Percentiles rank a stretch among this genome's conserved stretches.
These are phyloP conservation scores for Phlyctochytrium bullatum DNA, from an alignment of 192 early-diverging fungal species.

Conservation along the genomic window DNA sequence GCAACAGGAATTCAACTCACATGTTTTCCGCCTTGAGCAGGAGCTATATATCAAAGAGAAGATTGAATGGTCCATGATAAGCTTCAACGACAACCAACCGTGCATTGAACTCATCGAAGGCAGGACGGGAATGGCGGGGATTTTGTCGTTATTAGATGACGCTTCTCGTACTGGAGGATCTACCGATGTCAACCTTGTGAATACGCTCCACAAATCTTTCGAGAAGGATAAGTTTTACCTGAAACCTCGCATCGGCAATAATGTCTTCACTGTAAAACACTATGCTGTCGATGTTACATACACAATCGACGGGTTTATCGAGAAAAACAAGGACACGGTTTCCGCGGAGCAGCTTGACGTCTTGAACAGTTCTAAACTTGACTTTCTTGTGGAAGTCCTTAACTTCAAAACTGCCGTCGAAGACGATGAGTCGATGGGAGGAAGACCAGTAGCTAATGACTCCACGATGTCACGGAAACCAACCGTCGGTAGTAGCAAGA, in stretches of 20 bases:
- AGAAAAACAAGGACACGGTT: conserved; percentile 93
- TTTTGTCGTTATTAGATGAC: conserved; percentile 92
- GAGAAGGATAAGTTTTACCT: conserved; percentile 57
- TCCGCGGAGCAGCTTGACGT: conserved; percentile 75
- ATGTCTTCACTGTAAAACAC: conserved; percentile 79
- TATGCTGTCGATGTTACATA: conserved; percentile 88
- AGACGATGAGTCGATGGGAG: conserved; percentile 21
- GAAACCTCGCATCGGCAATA: conserved; percentile 77
- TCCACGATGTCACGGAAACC: not conserved
- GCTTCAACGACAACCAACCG: conserved; percentile 93
- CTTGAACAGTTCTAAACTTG: conserved; percentile 63
- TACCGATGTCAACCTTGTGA: conserved; percentile 76
- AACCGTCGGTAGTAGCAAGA: conserved; percentile 42
- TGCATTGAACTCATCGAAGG: conserved; percentile 90
- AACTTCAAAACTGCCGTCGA: conserved; percentile 21
- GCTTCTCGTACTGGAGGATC: conserved; percentile 83
- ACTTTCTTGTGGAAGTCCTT: conserved; percentile 69
- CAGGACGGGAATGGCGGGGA: conserved; percentile 73
- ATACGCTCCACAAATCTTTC: conserved; percentile 74
- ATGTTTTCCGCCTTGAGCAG: conserved; percentile 93
- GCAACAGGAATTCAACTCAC: conserved; percentile 94
- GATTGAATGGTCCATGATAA: conserved; percentile 62
- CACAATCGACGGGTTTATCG: conserved; percentile 78
- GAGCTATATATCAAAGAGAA: conserved; percentile 80
- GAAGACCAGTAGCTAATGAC: not conserved